Percentiles rank a stretch among this genome's conserved stretches.
Evolutionary conservation across 139 green algal genomes (phyloP).

Genomic region (Spirogloea muscicola): DNA sequence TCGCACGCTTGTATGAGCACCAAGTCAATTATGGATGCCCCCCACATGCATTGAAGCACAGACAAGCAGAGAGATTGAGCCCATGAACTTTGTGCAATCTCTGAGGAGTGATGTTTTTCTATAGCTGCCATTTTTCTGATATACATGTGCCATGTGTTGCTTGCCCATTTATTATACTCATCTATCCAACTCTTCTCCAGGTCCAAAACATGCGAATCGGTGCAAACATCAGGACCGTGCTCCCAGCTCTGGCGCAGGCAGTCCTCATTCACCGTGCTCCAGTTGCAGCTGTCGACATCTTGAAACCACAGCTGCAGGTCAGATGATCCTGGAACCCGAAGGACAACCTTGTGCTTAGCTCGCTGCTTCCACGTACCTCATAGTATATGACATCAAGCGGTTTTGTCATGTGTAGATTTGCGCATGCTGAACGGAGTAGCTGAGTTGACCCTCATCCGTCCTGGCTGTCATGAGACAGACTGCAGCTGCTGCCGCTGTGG

Average conservation of each 20-base stretch:
- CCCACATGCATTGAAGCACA: background rate
- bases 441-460: no score
- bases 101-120: no score
- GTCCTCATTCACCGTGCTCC: constrained; percentile 54
- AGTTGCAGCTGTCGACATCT: background rate
- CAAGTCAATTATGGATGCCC: background rate
- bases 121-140: no score
- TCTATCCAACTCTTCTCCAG: constrained; percentile 75
- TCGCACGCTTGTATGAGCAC: constrained; percentile 16
- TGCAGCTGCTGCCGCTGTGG: constrained; percentile 45
- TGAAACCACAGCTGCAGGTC: constrained; percentile 33
- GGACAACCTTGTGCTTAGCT: background rate
- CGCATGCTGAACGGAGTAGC: background rate
- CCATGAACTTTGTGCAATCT: background rate
- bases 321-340: background rate
- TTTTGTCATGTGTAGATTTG: constrained; percentile 12
- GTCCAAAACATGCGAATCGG: constrained; percentile 78
- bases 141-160: background rate
- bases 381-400: background rate
- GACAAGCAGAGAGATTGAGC: background rate
- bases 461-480: no score
- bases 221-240: constrained; percentile 73
- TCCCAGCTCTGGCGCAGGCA: constrained; percentile 69
- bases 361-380: background rate
- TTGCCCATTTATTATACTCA: background rate